Percentiles rank a stretch among this genome's conserved stretches.
Evolutionary conservation across 2,329 filamentous ascomycete species (phyloP).

Genomic region (Apiospora pterosperma): DNA sequence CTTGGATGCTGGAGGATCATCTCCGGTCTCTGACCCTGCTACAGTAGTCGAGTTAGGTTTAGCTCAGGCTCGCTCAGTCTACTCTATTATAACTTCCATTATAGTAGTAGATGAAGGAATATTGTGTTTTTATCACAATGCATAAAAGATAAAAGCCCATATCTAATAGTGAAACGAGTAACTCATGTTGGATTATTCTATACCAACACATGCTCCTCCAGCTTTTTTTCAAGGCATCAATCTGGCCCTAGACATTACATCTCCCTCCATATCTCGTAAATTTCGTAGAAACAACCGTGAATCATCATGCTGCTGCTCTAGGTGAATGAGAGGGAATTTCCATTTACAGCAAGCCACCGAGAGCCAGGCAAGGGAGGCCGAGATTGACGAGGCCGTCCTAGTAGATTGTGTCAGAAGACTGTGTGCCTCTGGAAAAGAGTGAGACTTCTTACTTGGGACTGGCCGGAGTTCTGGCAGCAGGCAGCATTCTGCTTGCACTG

Average conservation of each 20-base stretch:
- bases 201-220: neutral
- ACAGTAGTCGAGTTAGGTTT: too few species aligned
- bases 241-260: conserved; percentile 20
- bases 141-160: too few species aligned
- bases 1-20: too few species aligned
- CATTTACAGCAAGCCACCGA: conserved; percentile 25
- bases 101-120: neutral
- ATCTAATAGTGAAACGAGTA: neutral
- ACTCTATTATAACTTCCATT: neutral
- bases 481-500: conserved; percentile 29
- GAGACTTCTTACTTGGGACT: conserved; percentile 18
- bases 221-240: neutral
- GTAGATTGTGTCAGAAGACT: neutral
- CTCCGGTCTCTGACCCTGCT: too few species aligned
- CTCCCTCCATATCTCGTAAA: conserved; percentile 22
- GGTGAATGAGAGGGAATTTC: neutral
- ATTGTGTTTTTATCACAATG: neutral
- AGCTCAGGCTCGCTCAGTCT: too few species aligned
- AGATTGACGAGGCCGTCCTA: conserved; percentile 26
- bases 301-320: neutral
- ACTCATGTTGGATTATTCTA: conserved; percentile 1
- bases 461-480: conserved; percentile 28
- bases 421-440: neutral
- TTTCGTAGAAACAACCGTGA: conserved; percentile 2
- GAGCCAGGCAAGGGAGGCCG: conserved; percentile 26